These are phyloP conservation scores for Globisporangium cederbergense DNA, from an alignment of 352 stramenopile species.

Conservation along the genomic window DNA sequence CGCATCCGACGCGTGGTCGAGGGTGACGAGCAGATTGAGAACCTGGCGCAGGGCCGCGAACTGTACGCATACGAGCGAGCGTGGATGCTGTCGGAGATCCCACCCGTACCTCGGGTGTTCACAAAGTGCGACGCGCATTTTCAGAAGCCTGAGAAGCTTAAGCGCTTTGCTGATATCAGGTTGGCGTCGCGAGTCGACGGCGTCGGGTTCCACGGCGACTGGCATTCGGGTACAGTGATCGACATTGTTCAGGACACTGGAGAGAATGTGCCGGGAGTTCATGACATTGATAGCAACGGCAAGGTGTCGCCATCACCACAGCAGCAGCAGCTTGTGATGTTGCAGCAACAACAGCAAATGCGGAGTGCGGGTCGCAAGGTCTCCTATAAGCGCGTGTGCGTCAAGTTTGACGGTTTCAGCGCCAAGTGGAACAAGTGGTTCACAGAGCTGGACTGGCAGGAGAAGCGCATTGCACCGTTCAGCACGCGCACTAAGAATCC, in stretches of 20 bases:
- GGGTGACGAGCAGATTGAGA: constrained; percentile 52
- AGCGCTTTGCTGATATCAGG: constrained; percentile 40
- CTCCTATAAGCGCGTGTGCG: constrained; percentile 29
- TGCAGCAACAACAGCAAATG: neutral
- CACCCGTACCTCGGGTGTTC: constrained; percentile 27
- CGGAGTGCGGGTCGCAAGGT: neutral
- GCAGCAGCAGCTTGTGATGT: neutral
- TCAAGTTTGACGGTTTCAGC: constrained; percentile 74
- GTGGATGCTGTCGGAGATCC: constrained; percentile 62
- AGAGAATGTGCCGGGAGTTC: neutral
- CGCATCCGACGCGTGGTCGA: constrained; percentile 78
- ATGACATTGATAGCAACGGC: neutral
- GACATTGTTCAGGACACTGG: constrained; percentile 26
- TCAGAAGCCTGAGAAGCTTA: constrained; percentile 11
- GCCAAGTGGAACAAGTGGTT: constrained; percentile 80
- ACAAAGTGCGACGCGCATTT: constrained; percentile 17
- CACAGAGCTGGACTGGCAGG: constrained; percentile 44
- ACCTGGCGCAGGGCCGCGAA: constrained; percentile 30
- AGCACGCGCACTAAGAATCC: constrained; percentile 33
- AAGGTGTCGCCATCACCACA: neutral
- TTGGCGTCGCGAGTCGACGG: constrained; percentile 61
- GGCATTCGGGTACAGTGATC: constrained; percentile 58
- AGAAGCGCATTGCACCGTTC: constrained; percentile 44
- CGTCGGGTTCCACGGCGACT: constrained; percentile 49
- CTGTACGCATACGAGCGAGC: constrained; percentile 68